Evolutionary conservation across 1,284 basidiomycete species (phyloP).

Genomic region (Moesziomyces aphidis): DNA sequence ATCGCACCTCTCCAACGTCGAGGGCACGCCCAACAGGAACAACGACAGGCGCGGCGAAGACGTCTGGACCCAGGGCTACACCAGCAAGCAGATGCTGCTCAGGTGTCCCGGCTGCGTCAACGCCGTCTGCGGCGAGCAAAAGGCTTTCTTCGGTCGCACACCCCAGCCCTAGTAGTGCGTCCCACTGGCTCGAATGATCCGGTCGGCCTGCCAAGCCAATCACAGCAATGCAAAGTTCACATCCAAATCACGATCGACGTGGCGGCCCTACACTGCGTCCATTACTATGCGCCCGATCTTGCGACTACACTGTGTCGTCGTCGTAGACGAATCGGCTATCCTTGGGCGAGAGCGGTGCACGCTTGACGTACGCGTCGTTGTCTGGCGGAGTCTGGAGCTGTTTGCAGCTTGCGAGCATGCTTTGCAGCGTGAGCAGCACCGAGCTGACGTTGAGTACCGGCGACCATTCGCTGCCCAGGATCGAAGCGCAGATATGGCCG

Average conservation of each 20-base stretch:
- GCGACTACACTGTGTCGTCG: constrained; percentile 45
- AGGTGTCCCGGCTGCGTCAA: constrained; percentile 95
- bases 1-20: constrained; percentile 75
- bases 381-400: constrained; percentile 60
- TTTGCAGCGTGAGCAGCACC: constrained; percentile 63
- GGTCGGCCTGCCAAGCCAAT: background rate
- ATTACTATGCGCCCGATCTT: background rate
- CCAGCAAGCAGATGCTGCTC: constrained; percentile 83
- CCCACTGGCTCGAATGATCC: background rate
- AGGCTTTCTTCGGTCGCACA: constrained; percentile 78
- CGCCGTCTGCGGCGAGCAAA: constrained; percentile 84
- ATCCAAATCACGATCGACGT: background rate
- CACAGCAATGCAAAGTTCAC: background rate
- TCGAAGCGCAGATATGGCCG: constrained; percentile 64
- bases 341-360: constrained; percentile 59
- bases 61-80: constrained; percentile 68
- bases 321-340: constrained; percentile 54
- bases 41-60: constrained; percentile 36
- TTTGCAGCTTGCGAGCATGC: constrained; percentile 66
- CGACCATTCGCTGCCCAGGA: constrained; percentile 63
- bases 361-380: constrained; percentile 62
- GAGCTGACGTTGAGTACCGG: constrained; percentile 62
- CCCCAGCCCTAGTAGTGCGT: constrained; percentile 8
- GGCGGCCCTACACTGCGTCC: background rate
- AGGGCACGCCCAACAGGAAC: constrained; percentile 30